Percentiles rank a stretch among this genome's conserved stretches.
phyloP scores from a whole-genome alignment of 495 filamentous ascomycete species.

The Hapsidospora chrysogenum region DNA sequence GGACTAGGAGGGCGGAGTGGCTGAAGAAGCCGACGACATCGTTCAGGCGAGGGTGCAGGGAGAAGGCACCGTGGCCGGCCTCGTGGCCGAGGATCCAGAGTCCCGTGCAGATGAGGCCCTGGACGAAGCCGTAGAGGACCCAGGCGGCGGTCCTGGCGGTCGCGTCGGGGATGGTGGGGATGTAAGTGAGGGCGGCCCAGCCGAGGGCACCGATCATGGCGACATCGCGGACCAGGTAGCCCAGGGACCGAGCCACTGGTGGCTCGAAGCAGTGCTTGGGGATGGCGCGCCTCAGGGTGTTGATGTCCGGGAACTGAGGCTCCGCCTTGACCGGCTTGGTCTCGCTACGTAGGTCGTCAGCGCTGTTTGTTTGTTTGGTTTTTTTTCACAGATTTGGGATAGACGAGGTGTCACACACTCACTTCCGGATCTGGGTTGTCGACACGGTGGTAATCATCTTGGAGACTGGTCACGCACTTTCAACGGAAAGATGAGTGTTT shows the following conservation, averaged over 20 bases:
- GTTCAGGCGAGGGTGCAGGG: constrained; percentile 40
- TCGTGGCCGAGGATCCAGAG: constrained; percentile 61
- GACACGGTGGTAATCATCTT: too few species aligned
- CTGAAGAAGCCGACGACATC: constrained; percentile 49
- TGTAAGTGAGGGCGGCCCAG: constrained; percentile 37
- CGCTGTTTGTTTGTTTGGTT: too few species aligned
- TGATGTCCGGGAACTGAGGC: constrained; percentile 38
- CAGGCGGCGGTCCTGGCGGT: constrained; percentile 32
- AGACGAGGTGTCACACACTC: too few species aligned
- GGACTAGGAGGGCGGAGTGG: constrained; percentile 50
- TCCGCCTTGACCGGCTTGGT: too few species aligned
- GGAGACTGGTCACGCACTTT: too few species aligned
- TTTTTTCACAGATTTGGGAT: too few species aligned
- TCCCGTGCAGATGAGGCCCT: constrained; percentile 50
- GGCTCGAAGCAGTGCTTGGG: constrained; percentile 53
- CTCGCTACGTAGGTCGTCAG: too few species aligned
- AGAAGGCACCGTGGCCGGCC: constrained; percentile 60
- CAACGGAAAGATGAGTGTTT: too few species aligned
- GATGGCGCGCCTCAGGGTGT: constrained; percentile 51
- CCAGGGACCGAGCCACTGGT: constrained; percentile 34
- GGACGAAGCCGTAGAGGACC: constrained; percentile 42
- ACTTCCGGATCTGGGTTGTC: too few species aligned
- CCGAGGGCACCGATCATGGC: constrained; percentile 32
- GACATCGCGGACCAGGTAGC: constrained; percentile 45
- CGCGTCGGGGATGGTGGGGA: constrained; percentile 26